Evolutionary conservation across 768 basidiomycete genomes (phyloP).

Genomic region (Suillus spraguei): DNA sequence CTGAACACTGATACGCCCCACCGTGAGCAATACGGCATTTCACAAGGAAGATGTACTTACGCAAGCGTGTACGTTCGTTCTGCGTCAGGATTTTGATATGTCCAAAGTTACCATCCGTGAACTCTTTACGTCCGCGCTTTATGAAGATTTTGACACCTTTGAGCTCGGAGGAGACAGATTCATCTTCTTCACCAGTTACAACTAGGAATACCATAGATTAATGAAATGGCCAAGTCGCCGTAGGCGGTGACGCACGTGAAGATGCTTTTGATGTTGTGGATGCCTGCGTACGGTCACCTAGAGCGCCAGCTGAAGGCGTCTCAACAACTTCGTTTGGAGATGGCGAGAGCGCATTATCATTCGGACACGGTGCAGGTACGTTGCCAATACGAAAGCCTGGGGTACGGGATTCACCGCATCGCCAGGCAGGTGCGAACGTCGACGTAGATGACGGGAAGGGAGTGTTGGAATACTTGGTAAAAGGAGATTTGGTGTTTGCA

Average conservation of each 20-base stretch:
- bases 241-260: conserved; percentile 19
- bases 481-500: conserved; percentile 37
- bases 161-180: conserved; percentile 55
- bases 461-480: conserved; percentile 31
- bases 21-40: conserved; percentile 19
- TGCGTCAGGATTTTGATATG: conserved; percentile 60
- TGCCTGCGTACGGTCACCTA: conserved; percentile 1
- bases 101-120: conserved; percentile 61
- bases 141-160: conserved; percentile 60
- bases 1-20: conserved; percentile 58
- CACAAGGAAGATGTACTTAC: conserved; percentile 30
- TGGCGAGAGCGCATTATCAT: conserved; percentile 13
- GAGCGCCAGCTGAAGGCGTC: not conserved
- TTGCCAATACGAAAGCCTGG: conserved; percentile 13
- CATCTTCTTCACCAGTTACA: conserved; percentile 68
- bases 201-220: conserved; percentile 17
- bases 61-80: conserved; percentile 30
- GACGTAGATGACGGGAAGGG: conserved; percentile 23
- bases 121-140: conserved; percentile 44
- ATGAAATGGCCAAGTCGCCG: not conserved
- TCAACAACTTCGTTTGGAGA: conserved; percentile 24
- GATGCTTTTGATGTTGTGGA: conserved; percentile 15
- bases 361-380: conserved; percentile 5
- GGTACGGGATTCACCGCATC: conserved; percentile 14
- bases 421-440: conserved; percentile 30